Evolutionary conservation across 2,329 filamentous ascomycete genomes (phyloP), one percentile per base, ranked within the genome.

Genomic region (Cordyceps cicadae): DNA sequence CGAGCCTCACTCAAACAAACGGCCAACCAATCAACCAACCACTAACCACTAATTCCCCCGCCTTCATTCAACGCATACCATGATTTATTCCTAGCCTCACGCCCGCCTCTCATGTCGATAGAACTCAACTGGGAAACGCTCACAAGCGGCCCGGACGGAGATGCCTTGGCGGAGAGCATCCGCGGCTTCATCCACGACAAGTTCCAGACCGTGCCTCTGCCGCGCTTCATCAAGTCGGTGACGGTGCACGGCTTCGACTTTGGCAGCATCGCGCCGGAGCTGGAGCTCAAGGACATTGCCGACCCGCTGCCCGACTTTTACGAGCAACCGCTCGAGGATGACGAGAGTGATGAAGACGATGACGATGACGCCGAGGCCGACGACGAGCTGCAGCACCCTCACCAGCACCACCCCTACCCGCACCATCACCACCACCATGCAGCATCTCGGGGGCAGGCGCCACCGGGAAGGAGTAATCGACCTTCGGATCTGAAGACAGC

Each of bases 271-370:
- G 81, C 89, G 45, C 94, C 94, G 1, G 84, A 89, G 67, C 83
- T 99, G 48, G 91, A 95, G 70, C 87, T 99, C 69, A 97, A 97
- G 75, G 94, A 97, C 73, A 92, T 99, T 63, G 95, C 93, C 67
- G 92, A 99, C 71, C 94, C 94, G 2, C 82, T 97, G 62, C 87
- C 92, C 0, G 94, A 99, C 69, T 99, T 99, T 71, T 99, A 99
- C 77, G 94, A 97, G 67, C 87, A 90, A 66, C 85, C 89, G 29
- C 78, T 86, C 43, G 82, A 85, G 14, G 79, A 77, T 3, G 79
- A 80, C 2, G 76, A 77, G 3, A 76, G 75, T 3, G 76, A 76
- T 2, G 72, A 73, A 0, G 69, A 64, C 0, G 56, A 21, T 1
- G 37, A 52, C 12, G 56, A 59, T 14, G 57, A 59, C 5, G 39